A percentile compares a stretch with the other conserved stretches of the same genome.
Conservation (phyloP, 192 early-diverging fungal species). For the Backusella luteola region DNA sequence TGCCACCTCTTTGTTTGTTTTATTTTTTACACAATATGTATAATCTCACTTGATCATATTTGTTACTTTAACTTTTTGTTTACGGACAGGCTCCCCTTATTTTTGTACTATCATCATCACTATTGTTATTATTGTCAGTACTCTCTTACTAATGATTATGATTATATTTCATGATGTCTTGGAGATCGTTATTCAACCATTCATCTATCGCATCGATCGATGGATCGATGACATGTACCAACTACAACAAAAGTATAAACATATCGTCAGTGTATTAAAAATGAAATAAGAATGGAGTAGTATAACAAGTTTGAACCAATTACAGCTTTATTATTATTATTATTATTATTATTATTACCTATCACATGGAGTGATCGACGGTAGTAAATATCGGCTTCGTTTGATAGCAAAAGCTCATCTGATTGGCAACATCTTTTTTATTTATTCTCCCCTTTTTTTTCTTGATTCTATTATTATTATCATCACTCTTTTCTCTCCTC, state of each 20-base stretch:
- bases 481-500: background rate
- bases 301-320: background rate
- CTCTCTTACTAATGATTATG: too few relatives aligned
- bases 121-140: too few relatives aligned
- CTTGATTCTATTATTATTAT: background rate
- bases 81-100: background rate
- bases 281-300: background rate
- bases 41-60: background rate
- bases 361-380: slow-evolving; percentile 1
- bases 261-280: background rate
- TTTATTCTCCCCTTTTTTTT: background rate
- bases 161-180: too few relatives aligned
- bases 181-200: too few relatives aligned
- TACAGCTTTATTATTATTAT: background rate
- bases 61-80: background rate
- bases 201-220: too few relatives aligned
- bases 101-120: too few relatives aligned
- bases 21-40: background rate
- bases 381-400: background rate
- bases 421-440: background rate
- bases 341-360: background rate
- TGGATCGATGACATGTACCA: too few relatives aligned
- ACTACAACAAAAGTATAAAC: background rate
- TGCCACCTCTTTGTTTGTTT: background rate
- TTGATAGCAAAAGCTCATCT: slow-evolving; percentile 1